phyloP scores from a whole-genome alignment of 768 basidiomycete genomes.

The Flagelloscypha sp. region DNA sequence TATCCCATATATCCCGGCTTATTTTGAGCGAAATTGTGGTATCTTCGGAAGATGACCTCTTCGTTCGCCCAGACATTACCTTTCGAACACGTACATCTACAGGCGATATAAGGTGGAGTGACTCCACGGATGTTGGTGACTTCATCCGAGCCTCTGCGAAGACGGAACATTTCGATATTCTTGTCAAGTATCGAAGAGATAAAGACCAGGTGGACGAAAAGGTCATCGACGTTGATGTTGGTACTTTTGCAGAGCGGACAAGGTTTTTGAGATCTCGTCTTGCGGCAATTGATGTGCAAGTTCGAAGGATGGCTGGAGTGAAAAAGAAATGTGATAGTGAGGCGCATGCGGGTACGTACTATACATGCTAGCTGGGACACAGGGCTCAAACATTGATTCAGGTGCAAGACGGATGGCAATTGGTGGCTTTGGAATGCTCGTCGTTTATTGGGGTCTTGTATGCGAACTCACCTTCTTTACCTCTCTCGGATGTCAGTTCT shows the following conservation, averaged over 20 bases:
- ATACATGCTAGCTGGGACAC: too few relatives aligned
- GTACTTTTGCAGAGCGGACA: slow-evolving; percentile 56
- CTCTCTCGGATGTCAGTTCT: slow-evolving; percentile 1
- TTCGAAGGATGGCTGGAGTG: slow-evolving; percentile 42
- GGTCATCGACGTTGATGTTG: slow-evolving; percentile 45
- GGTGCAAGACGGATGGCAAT: slow-evolving; percentile 51
- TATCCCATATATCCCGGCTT: slow-evolving; percentile 53
- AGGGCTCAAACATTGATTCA: too few relatives aligned
- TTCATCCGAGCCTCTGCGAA: slow-evolving; percentile 58
- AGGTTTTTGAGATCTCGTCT: slow-evolving; percentile 46
- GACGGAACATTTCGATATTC: slow-evolving; percentile 44
- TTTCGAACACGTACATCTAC: slow-evolving; percentile 29
- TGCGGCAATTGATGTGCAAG: slow-evolving; percentile 29
- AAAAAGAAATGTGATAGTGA: slow-evolving; percentile 49
- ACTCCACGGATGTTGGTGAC: slow-evolving; percentile 56
- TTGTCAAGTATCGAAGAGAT: slow-evolving; percentile 22
- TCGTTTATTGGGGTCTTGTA: slow-evolving; percentile 57
- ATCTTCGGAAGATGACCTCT: too few relatives aligned
- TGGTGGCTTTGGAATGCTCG: slow-evolving; percentile 49
- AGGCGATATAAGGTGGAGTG: slow-evolving; percentile 46
- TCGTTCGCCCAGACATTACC: slow-evolving; percentile 28
- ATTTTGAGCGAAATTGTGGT: slow-evolving; percentile 39
- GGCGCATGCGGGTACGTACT: too few relatives aligned
- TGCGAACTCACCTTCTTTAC: slow-evolving; percentile 52
- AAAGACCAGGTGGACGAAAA: slow-evolving; percentile 12